Conservation (phyloP, 352 stramenopile species). For the Phytophthora constricta region DNA sequence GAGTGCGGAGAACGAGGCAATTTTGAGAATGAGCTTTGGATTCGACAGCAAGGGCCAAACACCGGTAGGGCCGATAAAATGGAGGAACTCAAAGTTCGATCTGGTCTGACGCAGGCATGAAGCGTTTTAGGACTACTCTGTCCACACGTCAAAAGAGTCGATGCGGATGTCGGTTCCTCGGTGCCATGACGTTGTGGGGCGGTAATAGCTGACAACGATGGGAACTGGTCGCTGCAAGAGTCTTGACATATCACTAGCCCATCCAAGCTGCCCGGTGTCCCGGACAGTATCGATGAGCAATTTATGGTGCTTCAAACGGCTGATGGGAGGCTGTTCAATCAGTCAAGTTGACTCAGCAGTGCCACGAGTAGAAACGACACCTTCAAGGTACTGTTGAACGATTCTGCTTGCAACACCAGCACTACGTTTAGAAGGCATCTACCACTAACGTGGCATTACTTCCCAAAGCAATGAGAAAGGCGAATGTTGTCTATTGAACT, state of each 20-base stretch:
- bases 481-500: no score
- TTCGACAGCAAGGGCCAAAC: conserved; percentile 18
- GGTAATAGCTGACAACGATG: no score
- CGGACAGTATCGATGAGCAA: background rate
- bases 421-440: no score
- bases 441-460: background rate
- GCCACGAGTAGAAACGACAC: conserved; percentile 38
- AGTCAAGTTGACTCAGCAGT: background rate
- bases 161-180: no score
- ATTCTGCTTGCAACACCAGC: no score
- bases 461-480: background rate
- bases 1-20: background rate
- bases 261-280: no score
- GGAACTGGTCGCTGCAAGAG: background rate
- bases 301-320: background rate
- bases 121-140: no score
- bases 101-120: background rate
- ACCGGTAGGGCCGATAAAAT: background rate
- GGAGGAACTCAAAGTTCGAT: no score
- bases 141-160: no score
- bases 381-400: conserved; percentile 37
- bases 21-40: conserved; percentile 16
- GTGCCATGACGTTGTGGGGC: no score
- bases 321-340: background rate
- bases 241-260: no score